A percentile compares a stretch with the other conserved stretches of the same genome.
Evolutionary conservation across 2,329 filamentous ascomycete species (phyloP).

Genomic region (Fusarium ambrosium): DNA sequence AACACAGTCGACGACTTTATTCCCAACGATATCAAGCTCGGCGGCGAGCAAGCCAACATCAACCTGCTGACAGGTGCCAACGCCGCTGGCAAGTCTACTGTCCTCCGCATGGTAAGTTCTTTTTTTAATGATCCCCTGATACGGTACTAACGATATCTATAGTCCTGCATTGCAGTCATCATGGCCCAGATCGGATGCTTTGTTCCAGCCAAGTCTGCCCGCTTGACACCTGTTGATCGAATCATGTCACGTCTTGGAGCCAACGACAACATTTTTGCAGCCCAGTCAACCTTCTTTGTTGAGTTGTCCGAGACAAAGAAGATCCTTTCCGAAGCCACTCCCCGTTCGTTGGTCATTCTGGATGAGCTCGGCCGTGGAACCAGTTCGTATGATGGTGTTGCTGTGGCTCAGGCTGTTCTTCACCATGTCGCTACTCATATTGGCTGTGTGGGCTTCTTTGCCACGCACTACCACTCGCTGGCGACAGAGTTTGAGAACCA

Average conservation of each 20-base stretch:
- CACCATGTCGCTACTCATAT: constrained; percentile 95
- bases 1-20: constrained; percentile 94
- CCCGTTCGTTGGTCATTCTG: constrained; percentile 93
- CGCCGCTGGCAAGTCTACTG: constrained; percentile 95
- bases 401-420: constrained; percentile 96
- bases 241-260: constrained; percentile 99
- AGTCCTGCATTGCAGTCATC: constrained; percentile 96
- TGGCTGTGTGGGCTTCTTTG: constrained; percentile 95
- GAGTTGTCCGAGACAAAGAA: constrained; percentile 98
- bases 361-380: constrained; percentile 97
- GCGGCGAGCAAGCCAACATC: constrained; percentile 85
- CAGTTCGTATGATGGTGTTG: constrained; percentile 94
- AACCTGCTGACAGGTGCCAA: constrained; percentile 95
- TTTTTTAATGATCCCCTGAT: not conserved
- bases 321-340: constrained; percentile 93
- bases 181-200: constrained; percentile 98
- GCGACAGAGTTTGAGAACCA: constrained; percentile 91
- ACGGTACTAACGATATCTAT: constrained; percentile 39
- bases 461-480: constrained; percentile 96
- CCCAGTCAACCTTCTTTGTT: constrained; percentile 98
- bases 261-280: constrained; percentile 98
- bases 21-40: constrained; percentile 91
- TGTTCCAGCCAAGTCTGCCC: constrained; percentile 85
- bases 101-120: constrained; percentile 85
- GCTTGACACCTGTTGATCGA: constrained; percentile 90